Base-by-base conservation (phyloP, 345 rosid species). In the Populus ilicifolia region DNA sequence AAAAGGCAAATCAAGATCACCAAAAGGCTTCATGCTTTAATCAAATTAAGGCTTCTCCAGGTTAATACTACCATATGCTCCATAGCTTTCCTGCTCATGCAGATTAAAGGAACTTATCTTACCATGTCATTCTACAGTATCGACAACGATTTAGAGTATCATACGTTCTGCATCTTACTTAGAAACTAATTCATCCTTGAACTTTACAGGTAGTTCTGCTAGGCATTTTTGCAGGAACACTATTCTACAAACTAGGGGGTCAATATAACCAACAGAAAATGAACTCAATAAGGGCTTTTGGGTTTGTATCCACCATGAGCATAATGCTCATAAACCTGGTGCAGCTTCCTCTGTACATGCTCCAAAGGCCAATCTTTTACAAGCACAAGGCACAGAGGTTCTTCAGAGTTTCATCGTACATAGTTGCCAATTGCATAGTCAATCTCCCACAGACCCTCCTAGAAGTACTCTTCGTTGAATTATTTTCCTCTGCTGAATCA, bases 211-310 rank as follows among this genome's bases (percentile, higher is more conserved):
- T 78, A 23, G 78, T 75, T 52, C 67, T 78, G 52, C 54, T 81
- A 0, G 86, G 84, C 65, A 23, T 65, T 25, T 81, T 78, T 63
- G 76, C 78, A 9, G 84, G 86, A 30, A 61, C 84, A 8, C 73
- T 84, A 21, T 84, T 84, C 77, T 81, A 81, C 80, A 65, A 69
- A 66, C 78, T 81, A 29, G 78, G 84, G 8, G 73, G 82, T 67
- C 75, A 81, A 38, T 78, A 84, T 69, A 29, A 70, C 80, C 87
- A 81, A 81, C 87, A 81, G 75, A 52, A 62, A 70, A 84, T 81
- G 87, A 84, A 84, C 77, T 84, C 86, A 8, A 79, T 81, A 41
- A 78, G 84, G 76, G 82, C 84, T 27, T 80, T 80, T 8, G 84
- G 84, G n/a, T 80, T 80, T 61, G 80, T 81, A 38, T 76, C 84